Conservation (phyloP, 2,329 filamentous ascomycete genomes). For the Phaeoacremonium minimum region DNA sequence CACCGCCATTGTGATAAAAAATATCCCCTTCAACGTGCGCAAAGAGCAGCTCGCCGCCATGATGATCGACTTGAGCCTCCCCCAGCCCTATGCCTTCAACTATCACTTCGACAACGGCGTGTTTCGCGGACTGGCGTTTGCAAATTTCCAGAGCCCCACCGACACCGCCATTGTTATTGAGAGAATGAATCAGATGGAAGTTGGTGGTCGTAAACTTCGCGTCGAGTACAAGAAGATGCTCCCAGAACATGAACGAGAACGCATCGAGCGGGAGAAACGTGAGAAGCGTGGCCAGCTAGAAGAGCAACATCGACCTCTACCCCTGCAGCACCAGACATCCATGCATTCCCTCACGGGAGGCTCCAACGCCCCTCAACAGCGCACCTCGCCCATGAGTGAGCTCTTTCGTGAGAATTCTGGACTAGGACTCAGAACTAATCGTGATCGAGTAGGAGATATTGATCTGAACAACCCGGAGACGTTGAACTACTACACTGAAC, state of each 20-base stretch:
- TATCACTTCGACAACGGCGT: conserved; percentile 99
- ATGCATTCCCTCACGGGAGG: conserved; percentile 71
- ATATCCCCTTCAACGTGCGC: conserved; percentile 96
- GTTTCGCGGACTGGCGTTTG: conserved; percentile 92
- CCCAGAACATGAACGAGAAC: conserved; percentile 86
- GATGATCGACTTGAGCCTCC: conserved; percentile 92
- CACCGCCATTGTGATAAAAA: conserved; percentile 98
- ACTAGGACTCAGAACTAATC: no score
- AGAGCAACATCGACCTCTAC: conserved; percentile 82
- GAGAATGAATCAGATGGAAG: conserved; percentile 89
- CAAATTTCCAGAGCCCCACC: conserved; percentile 94
- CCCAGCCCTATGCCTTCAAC: conserved; percentile 97
- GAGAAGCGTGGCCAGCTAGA: conserved; percentile 94
- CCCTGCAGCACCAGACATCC: conserved; percentile 80
- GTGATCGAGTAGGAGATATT: conserved; percentile 65
- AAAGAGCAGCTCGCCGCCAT: conserved; percentile 90
- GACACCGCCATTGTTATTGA: conserved; percentile 93
- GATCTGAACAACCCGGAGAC: conserved; percentile 90
- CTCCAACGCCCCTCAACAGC: conserved; percentile 56
- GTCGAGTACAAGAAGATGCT: conserved; percentile 99
- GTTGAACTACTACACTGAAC: conserved; percentile 83
- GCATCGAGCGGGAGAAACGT: conserved; percentile 95
- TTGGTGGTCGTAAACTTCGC: conserved; percentile 88
- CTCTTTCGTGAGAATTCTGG: no score
- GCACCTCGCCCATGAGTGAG: conserved; percentile 43